A percentile compares a stretch with the other conserved stretches of the same genome.
These are phyloP conservation scores for Termitomyces sp. DNA, from an alignment of 768 basidiomycete genomes.

Conservation along the genomic window DNA sequence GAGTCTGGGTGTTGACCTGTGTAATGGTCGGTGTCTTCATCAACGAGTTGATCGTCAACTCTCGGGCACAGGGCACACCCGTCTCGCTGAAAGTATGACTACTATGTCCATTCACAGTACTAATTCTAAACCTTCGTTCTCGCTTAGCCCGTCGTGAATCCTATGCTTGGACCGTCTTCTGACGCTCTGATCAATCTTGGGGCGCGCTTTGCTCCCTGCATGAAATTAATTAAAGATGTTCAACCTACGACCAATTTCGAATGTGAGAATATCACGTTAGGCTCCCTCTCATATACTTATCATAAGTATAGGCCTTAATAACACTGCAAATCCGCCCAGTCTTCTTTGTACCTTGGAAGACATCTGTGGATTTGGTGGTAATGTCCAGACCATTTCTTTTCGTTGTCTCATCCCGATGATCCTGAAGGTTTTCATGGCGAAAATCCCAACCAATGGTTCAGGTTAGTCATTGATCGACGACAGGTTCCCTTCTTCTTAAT, in stretches of 20 bases:
- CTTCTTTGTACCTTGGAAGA: constrained; percentile 69
- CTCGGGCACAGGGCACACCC: constrained; percentile 70
- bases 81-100: constrained; percentile 73
- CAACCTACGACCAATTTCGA: constrained; percentile 48
- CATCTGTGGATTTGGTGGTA: constrained; percentile 86
- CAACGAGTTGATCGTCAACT: constrained; percentile 79
- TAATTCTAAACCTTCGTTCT: not conserved
- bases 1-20: constrained; percentile 59
- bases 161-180: constrained; percentile 86
- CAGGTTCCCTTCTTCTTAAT: not conserved
- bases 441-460: constrained; percentile 43
- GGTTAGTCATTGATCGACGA: constrained; percentile 20
- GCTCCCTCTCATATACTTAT: not conserved
- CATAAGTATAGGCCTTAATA: constrained; percentile 61
- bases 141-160: constrained; percentile 69
- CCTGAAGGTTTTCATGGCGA: constrained; percentile 32
- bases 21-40: constrained; percentile 74
- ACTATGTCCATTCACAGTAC: not conserved
- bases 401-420: not conserved
- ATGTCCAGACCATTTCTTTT: constrained; percentile 22
- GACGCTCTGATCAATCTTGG: constrained; percentile 83
- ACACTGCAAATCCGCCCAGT: constrained; percentile 75
- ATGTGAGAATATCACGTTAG: constrained; percentile 36
- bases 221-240: constrained; percentile 63
- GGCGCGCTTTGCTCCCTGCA: constrained; percentile 90